phyloP scores from a whole-genome alignment of 805 yeast genomes.

The Candida ipomoeae region DNA sequence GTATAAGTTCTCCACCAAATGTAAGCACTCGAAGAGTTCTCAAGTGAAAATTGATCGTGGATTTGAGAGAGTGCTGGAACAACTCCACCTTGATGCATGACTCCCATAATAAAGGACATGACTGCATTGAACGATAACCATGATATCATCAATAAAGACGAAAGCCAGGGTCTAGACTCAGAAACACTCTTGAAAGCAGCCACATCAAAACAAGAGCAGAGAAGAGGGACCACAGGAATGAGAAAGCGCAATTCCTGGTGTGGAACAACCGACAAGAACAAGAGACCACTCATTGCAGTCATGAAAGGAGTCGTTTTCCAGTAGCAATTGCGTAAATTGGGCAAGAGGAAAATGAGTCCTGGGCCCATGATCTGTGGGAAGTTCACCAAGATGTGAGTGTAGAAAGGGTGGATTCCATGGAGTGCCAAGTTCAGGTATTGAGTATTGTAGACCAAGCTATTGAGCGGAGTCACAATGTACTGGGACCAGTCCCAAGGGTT shows the following conservation, averaged over 20 bases:
- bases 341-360: constrained; percentile 42
- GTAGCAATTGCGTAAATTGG: constrained; percentile 31
- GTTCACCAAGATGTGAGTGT: constrained; percentile 70
- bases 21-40: constrained; percentile 31
- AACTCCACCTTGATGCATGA: constrained; percentile 87
- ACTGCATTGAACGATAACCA: constrained; percentile 67
- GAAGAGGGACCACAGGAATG: constrained; percentile 70
- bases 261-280: constrained; percentile 64
- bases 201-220: constrained; percentile 54
- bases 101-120: constrained; percentile 67
- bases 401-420: constrained; percentile 83
- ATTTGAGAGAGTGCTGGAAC: constrained; percentile 56
- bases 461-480: constrained; percentile 65
- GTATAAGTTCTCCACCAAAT: constrained; percentile 94
- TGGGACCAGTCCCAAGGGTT: constrained; percentile 17
- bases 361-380: constrained; percentile 86
- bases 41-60: constrained; percentile 9
- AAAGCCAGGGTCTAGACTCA: constrained; percentile 4
- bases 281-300: constrained; percentile 58
- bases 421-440: constrained; percentile 51
- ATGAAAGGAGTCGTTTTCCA: constrained; percentile 53
- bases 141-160: constrained; percentile 24
- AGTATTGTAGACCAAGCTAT: constrained; percentile 71
- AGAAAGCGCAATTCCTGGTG: constrained; percentile 95
- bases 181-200: constrained; percentile 18